Percentiles rank a stretch among this genome's conserved stretches.
Evolutionary conservation across 2,329 filamentous ascomycete species (phyloP).

Genomic region (Aspergillus sp.): DNA sequence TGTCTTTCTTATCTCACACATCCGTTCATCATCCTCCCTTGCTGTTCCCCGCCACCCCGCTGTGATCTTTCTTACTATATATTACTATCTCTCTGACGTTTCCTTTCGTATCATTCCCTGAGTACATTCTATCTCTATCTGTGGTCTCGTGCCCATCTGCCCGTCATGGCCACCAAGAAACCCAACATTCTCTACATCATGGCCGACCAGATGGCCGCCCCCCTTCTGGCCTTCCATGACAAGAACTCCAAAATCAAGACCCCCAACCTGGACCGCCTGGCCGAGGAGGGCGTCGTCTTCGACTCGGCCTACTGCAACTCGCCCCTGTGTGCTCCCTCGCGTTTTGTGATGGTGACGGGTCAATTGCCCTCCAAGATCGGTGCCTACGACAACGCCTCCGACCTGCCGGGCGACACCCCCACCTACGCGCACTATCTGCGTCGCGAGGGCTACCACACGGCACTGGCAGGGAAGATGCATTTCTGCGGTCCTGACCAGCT

Average conservation of each 20-base stretch:
- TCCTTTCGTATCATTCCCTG: neutral
- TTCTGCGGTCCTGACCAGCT: slow-evolving; percentile 88
- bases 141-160: neutral
- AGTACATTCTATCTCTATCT: neutral
- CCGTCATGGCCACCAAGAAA: slow-evolving; percentile 46
- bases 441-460: slow-evolving; percentile 81
- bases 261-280: slow-evolving; percentile 81
- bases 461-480: slow-evolving; percentile 94
- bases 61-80: neutral
- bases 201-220: slow-evolving; percentile 92
- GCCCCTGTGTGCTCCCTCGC: slow-evolving; percentile 85
- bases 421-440: slow-evolving; percentile 93
- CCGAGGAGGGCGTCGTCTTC: slow-evolving; percentile 80
- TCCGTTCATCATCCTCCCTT: neutral
- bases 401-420: slow-evolving; percentile 78
- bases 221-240: slow-evolving; percentile 90
- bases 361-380: slow-evolving; percentile 89
- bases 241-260: slow-evolving; percentile 86
- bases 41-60: neutral
- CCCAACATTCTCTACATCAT: slow-evolving; percentile 92
- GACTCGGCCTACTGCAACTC: slow-evolving; percentile 94
- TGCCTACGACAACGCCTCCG: slow-evolving; percentile 86
- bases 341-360: slow-evolving; percentile 92
- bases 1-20: neutral
- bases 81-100: neutral